A percentile compares a stretch with the other conserved stretches of the same genome.
phyloP scores from a whole-genome alignment of 139 green algal species.

The Astrephomene gubernaculifera region DNA sequence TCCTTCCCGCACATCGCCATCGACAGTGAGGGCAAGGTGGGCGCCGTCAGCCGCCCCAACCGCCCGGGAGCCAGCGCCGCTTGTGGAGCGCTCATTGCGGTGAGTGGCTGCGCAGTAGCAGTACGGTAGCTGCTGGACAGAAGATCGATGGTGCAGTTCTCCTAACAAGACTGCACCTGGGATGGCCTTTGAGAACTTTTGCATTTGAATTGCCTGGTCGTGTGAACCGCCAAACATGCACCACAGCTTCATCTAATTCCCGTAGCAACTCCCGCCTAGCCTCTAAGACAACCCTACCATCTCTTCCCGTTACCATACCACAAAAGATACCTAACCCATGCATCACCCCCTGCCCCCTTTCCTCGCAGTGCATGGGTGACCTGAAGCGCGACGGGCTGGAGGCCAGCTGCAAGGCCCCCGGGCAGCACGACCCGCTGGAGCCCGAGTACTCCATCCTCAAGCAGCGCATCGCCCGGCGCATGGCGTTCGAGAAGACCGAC shows the following conservation, averaged over 20 bases:
- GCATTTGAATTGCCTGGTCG: too few relatives aligned
- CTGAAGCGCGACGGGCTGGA: constrained; percentile 66
- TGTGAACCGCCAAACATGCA: too few relatives aligned
- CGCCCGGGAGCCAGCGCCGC: constrained; percentile 51
- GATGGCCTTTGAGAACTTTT: too few relatives aligned
- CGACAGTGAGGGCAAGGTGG: constrained; percentile 71
- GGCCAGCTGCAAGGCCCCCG: constrained; percentile 59
- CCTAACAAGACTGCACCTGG: too few relatives aligned
- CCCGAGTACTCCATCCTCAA: constrained; percentile 92
- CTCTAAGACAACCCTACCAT: too few relatives aligned
- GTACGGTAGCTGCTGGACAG: too few relatives aligned
- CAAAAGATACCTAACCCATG: not conserved
- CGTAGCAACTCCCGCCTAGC: too few relatives aligned
- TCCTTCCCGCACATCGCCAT: constrained; percentile 92
- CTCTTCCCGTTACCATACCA: too few relatives aligned
- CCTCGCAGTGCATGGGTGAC: constrained; percentile 34
- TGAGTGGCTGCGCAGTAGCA: too few relatives aligned
- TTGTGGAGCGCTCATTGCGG: constrained; percentile 57
- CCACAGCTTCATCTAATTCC: too few relatives aligned
- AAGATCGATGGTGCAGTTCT: too few relatives aligned
- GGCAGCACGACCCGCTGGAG: constrained; percentile 84
- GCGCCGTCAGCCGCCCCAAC: constrained; percentile 69
- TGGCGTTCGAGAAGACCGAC: constrained; percentile 61
- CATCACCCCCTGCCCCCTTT: not conserved
- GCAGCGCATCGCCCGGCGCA: constrained; percentile 81